Percentiles rank a stretch among this genome's conserved stretches.
phyloP scores from a whole-genome alignment of 169 alveolate genomes.

The Plasmodium vivax region DNA sequence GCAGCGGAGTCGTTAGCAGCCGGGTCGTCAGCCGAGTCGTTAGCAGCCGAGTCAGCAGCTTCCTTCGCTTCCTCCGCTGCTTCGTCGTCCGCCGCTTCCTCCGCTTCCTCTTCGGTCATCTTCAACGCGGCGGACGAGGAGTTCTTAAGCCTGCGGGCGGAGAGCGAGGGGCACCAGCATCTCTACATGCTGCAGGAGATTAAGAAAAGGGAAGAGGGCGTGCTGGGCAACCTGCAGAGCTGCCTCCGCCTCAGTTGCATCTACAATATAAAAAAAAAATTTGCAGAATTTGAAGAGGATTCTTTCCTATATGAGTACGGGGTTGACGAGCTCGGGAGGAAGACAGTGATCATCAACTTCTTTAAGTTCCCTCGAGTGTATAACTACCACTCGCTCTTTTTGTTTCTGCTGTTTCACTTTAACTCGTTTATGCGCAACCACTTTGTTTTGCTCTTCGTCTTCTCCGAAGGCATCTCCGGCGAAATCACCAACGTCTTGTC shows the following conservation, averaged over 20 bases:
- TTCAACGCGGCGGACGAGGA: conserved; percentile 45
- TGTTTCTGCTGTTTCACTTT: conserved; percentile 31
- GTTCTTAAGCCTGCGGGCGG: conserved; percentile 5
- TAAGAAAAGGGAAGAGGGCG: conserved; percentile 21
- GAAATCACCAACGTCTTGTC: conserved; percentile 46
- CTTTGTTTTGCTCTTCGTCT: conserved; percentile 36
- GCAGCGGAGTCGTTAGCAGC: background rate
- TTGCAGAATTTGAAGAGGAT: conserved; percentile 13
- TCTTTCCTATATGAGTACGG: conserved; percentile 45
- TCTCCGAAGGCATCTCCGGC: conserved; percentile 18
- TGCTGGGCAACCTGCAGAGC: conserved; percentile 13
- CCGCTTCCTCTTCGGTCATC: conserved; percentile 18
- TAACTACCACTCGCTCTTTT: conserved; percentile 25
- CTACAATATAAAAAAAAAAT: conserved; percentile 30
- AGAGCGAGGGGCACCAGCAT: conserved; percentile 36
- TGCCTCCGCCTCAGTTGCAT: conserved; percentile 34
- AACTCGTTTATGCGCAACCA: conserved; percentile 41
- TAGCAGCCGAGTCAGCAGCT: background rate
- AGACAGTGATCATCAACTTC: conserved; percentile 23
- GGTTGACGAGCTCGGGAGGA: conserved; percentile 25
- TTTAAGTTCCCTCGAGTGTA: conserved; percentile 29
- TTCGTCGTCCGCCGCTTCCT: background rate
- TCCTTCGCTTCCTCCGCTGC: background rate
- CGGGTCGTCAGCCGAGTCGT: background rate
- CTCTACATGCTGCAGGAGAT: conserved; percentile 6